These are phyloP conservation scores for Angomonas ambiguus DNA, from an alignment of 208 protist genomes.

Conservation along the genomic window DNA sequence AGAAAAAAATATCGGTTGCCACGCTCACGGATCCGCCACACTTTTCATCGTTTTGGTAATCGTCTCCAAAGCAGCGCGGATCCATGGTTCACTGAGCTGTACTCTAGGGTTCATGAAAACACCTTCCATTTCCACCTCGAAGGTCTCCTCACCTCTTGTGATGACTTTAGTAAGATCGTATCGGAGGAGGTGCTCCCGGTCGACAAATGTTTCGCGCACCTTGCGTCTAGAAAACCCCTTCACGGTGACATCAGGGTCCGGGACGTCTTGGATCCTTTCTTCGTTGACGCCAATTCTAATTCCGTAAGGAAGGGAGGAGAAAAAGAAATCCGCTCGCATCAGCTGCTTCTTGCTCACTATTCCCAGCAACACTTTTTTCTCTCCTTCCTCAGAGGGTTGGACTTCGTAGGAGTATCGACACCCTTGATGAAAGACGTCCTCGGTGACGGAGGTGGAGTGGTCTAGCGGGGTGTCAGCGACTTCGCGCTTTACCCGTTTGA, in stretches of 20 bases:
- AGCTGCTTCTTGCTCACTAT: conserved; percentile 49
- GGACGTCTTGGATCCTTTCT: conserved; percentile 14
- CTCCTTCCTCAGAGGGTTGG: conserved; percentile 18
- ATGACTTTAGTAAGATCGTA: conserved; percentile 66
- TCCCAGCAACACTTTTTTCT: conserved; percentile 12
- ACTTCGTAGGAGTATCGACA: conserved; percentile 56
- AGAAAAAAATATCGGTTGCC: background rate
- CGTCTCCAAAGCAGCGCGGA: conserved; percentile 30
- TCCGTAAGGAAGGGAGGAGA: conserved; percentile 54
- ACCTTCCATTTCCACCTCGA: conserved; percentile 76
- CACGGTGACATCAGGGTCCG: background rate
- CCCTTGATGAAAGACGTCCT: conserved; percentile 38
- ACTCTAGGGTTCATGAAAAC: conserved; percentile 23
- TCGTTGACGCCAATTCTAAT: conserved; percentile 58
- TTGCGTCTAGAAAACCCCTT: conserved; percentile 43
- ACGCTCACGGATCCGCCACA: background rate
- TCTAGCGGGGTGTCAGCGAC: too few species aligned
- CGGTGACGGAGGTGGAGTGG: conserved; percentile 18
- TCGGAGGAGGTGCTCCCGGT: conserved; percentile 22
- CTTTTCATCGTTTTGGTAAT: background rate
- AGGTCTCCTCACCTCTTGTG: conserved; percentile 16
- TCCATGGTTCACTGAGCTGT: conserved; percentile 44
- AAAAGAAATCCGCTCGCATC: conserved; percentile 53
- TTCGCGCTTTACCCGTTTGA: too few species aligned
- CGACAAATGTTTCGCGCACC: conserved; percentile 34